Evolutionary conservation across 208 protist genomes (phyloP), one percentile per base, ranked within the genome.

Genomic region (Leishmania braziliensis): DNA sequence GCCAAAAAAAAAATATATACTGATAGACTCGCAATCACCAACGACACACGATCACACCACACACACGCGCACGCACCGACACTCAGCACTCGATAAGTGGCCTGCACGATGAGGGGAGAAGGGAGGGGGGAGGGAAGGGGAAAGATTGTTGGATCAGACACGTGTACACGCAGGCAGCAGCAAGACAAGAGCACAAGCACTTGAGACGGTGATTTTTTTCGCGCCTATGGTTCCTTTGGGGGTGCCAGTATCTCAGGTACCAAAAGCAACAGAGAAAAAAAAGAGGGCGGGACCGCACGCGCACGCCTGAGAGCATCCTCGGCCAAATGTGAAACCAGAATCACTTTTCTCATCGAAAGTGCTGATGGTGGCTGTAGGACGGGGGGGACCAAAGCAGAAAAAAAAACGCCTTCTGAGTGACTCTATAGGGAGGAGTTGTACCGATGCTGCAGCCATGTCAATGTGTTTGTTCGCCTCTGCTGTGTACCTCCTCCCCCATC

Each of bases 1-100:
- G 39, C 12, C 20, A 65, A 33, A 29, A 12, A 56, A 29, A 51
- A 16, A 36, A 65, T 39, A 39, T 39, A 50, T 23, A 62, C 46
- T 14, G 36, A 79, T 48, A 43, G 66, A 70, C 75, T 33, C 81
- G 71, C 65, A 12, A 53, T 8, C 36, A n/a, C 39, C 48, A 56
- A 56, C 4, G n/a, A 75, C 70, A 56, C 39, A 1, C 70, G 26
- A 5, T 23, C 39, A 43, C 70, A 58, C n/a, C 48, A n/a, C 36
- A 75, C 36, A 71, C 9, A 68, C 65, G 51, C 46, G 56, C 9
- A 73, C 46, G 56, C 9, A 51, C 39, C 2, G 12, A 56, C 70
- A 56, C 26, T 43, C 66, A 71, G 16, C 66, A n/a, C 46, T 39
- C n/a, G 48, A 23, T 6, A 23, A 50, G 39, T n/a, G 2, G 23